Evolutionary conservation across 768 basidiomycete genomes (phyloP), one percentile per base, ranked within the genome.

Genomic region (Lactarius psammicola): DNA sequence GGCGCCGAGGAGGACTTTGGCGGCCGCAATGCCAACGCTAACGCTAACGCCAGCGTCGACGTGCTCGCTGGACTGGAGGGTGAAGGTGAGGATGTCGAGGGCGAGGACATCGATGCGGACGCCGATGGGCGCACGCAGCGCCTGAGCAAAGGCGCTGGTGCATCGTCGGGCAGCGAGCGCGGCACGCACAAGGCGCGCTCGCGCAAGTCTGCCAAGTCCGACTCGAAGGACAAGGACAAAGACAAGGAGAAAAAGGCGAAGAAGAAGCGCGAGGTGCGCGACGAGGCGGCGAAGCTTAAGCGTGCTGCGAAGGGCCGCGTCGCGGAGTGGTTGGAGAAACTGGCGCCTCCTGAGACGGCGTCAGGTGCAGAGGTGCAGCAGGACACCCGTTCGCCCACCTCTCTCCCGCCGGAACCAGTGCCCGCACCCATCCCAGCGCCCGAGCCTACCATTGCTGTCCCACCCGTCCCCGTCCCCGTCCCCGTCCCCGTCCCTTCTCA

Each of bases 301-400:
- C 75, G 77, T 59, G 79, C 84, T 7, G 85, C 85, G 11, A 88
- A 88, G 66, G 89, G 89, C 8, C 78, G 88, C 28, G 86, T 93
- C n/a, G 81, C 90, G 10, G 89, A 87, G 9, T 93, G 90, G 90
- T 70, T 93, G 65, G 90, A 87, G 33, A 80, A 77, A 10, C 85
- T 92, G 56, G 87, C 87, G 59, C 79, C 83, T 4, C 83, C 82
- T 49, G 78, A 76, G 33, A 9, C 30, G 2, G 59, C 15, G 44
- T 18, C 44, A 11, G 64, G 49, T 11, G 23, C 44, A 13, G 30
- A 46, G 33, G 23, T 34, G 10, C 9, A 46, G n/a, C n/a, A 46
- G 44, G 44, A 23, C n/a, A 18, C 17, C 17, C 5, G 40, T 18
- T 30, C 30, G 26, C 23, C 20, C n/a, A n/a, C n/a, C 4, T 6